phyloP scores from a whole-genome alignment of 2,329 filamentous ascomycete species.

The Mariannaea elegans region DNA sequence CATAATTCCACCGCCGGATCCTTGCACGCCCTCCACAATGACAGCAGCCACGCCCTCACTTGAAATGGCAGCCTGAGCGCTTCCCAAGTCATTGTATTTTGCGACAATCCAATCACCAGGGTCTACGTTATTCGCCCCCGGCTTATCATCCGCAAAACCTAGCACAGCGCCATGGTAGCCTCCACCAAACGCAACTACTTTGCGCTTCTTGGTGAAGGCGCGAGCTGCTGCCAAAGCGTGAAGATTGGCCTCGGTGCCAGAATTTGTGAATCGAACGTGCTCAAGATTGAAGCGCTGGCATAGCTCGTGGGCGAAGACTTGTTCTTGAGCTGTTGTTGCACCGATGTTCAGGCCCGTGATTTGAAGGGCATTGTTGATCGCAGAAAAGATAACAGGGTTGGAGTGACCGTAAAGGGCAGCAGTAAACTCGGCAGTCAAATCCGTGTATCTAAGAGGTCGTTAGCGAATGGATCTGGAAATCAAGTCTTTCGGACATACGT shows the following conservation, averaged over 20 bases:
- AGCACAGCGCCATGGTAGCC: conserved; percentile 50
- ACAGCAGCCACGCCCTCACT: conserved; percentile 66
- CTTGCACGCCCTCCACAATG: conserved; percentile 73
- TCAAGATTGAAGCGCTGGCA: conserved; percentile 64
- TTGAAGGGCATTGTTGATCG: conserved; percentile 56
- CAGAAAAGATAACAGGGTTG: conserved; percentile 59
- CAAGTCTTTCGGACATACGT: conserved; percentile 33
- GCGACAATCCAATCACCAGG: conserved; percentile 66
- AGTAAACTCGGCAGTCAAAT: conserved; percentile 70
- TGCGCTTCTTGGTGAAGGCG: conserved; percentile 53
- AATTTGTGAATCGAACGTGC: conserved; percentile 69
- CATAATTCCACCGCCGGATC: conserved; percentile 65
- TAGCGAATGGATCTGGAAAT: not conserved
- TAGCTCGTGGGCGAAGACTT: conserved; percentile 59
- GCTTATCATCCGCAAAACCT: conserved; percentile 44
- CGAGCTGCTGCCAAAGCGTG: conserved; percentile 66
- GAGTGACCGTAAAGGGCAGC: conserved; percentile 74
- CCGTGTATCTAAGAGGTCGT: conserved; percentile 55
- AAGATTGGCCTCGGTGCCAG: conserved; percentile 71
- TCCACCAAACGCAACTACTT: conserved; percentile 61
- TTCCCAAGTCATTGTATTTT: conserved; percentile 67
- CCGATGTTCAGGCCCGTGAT: conserved; percentile 64
- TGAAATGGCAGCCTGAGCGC: conserved; percentile 54
- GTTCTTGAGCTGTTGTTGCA: conserved; percentile 61
- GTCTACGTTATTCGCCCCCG: conserved; percentile 58